Evolutionary conservation across 768 basidiomycete genomes (phyloP), one percentile per base, ranked within the genome.

Genomic region (Lactarius akahatsu): DNA sequence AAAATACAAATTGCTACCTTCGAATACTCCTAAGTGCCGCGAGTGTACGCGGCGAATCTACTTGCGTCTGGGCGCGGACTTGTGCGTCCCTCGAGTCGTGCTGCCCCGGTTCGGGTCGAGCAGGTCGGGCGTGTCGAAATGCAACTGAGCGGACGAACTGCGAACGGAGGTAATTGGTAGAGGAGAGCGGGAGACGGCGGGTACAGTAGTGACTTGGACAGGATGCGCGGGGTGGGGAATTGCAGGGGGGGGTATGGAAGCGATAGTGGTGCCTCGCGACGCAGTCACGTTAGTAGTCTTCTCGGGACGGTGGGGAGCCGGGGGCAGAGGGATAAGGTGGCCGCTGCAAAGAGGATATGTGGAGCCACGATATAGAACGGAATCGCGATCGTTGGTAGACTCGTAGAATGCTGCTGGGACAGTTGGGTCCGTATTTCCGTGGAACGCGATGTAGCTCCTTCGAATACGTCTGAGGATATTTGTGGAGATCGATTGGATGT

Each of bases 281-380:
- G 9, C 23, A 26, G 20, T 47, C n/a, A 23, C 45, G 47, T 13
- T 50, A 16, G 36, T 23, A 16, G 18, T 13, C 7, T 7, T n/a
- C 36, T 52, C 57, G 1, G 45, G 20, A 4, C 9, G 20, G 45
- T 26, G 43, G 50, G 13, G 43, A 11, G 45, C n/a, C 3, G 16
- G 23, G 28, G 30, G 23, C 11, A 30, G 56, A 20, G 45, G 34
- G 28, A 28, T 13, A 1, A 36, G 8, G 20, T 58, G 11, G 23
- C 59, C 10, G 40, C 40, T 2, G 36, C 63, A 64, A 36, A 64
- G 40, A 56, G 63, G 63, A 59, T 59, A 64, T 32, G 28, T 16
- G 30, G 57, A 40, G n/a, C n/a, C 38, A 38, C 9, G 38, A 52
- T 6, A n/a, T 57, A 52, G 57, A 2, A n/a, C 30, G 52, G 43